phyloP scores from a whole-genome alignment of 352 stramenopile genomes.

The Elongisporangium prolatum region DNA sequence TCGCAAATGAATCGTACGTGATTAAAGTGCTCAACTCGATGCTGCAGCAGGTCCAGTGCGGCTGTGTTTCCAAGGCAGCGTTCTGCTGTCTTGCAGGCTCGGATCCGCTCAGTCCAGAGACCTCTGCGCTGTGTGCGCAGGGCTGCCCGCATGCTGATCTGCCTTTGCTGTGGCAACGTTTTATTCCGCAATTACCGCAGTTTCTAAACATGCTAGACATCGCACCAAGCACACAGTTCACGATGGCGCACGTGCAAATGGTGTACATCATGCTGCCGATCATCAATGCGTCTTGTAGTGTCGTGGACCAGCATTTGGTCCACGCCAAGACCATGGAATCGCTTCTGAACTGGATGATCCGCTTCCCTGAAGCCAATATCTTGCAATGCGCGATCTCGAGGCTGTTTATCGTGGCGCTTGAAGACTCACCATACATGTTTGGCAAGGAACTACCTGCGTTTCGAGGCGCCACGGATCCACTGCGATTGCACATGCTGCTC shows the following conservation, averaged over 20 bases:
- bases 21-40: slow-evolving; percentile 80
- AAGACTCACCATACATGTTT: slow-evolving; percentile 79
- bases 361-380: slow-evolving; percentile 87
- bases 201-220: slow-evolving; percentile 33
- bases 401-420: slow-evolving; percentile 74
- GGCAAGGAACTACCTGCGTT: slow-evolving; percentile 68
- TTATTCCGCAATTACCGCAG: slow-evolving; percentile 34
- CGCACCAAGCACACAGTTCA: slow-evolving; percentile 32
- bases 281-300: slow-evolving; percentile 63
- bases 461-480: slow-evolving; percentile 38
- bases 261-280: slow-evolving; percentile 75
- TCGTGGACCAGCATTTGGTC: slow-evolving; percentile 44
- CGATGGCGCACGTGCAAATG: slow-evolving; percentile 56
- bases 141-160: slow-evolving; percentile 52
- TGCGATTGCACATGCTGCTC: slow-evolving; percentile 53
- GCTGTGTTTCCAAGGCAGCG: slow-evolving; percentile 56
- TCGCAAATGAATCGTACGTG: slow-evolving; percentile 66
- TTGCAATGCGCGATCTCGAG: slow-evolving; percentile 56
- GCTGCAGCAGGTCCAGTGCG: slow-evolving; percentile 62
- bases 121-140: slow-evolving; percentile 9
- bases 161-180: slow-evolving; percentile 56
- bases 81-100: slow-evolving; percentile 13
- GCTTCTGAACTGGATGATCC: slow-evolving; percentile 88
- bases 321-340: slow-evolving; percentile 30
- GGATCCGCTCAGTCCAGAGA: slow-evolving; percentile 5